Conservation (phyloP, 176 grass and related monocot species). For the Oryza meridionalis region DNA sequence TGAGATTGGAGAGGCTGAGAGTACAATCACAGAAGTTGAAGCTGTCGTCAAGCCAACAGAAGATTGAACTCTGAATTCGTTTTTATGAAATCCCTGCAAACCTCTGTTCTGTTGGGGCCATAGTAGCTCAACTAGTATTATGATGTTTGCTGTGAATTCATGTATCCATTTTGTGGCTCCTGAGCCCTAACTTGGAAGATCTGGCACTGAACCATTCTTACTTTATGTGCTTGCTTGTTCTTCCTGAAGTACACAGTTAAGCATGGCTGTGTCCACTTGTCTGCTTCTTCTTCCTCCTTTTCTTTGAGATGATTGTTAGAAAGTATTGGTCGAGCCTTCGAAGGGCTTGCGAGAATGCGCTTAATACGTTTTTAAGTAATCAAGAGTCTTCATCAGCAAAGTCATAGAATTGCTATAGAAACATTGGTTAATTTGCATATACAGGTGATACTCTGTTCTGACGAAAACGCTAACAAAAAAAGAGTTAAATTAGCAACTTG, state of each 20-base stretch:
- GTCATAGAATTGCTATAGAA: no score
- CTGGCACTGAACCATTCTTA: not conserved
- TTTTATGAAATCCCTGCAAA: not conserved
- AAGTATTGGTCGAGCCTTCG: not conserved
- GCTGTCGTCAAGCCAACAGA: conserved; percentile 58
- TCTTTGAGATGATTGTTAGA: not conserved
- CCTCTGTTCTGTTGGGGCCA: not conserved
- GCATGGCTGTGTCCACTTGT: not conserved
- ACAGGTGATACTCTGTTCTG: not conserved
- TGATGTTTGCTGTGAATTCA: conserved; percentile 10
- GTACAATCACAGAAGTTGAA: conserved; percentile 69
- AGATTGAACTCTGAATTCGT: conserved; percentile 28
- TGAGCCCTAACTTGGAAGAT: not conserved
- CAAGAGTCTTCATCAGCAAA: no score
- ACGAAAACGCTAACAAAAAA: not conserved
- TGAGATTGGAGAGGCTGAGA: conserved; percentile 81
- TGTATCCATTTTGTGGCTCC: conserved; percentile 1
- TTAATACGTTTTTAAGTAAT: no score
- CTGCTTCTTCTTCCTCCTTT: not conserved
- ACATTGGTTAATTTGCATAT: not conserved
- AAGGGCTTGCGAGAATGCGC: no score
- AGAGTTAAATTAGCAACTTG: no score
- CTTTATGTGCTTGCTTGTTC: not conserved
- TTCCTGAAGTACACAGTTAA: not conserved
- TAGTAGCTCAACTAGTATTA: not conserved